These are phyloP conservation scores for Crithidia thermophila DNA, from an alignment of 208 protist genomes.

Conservation along the genomic window DNA sequence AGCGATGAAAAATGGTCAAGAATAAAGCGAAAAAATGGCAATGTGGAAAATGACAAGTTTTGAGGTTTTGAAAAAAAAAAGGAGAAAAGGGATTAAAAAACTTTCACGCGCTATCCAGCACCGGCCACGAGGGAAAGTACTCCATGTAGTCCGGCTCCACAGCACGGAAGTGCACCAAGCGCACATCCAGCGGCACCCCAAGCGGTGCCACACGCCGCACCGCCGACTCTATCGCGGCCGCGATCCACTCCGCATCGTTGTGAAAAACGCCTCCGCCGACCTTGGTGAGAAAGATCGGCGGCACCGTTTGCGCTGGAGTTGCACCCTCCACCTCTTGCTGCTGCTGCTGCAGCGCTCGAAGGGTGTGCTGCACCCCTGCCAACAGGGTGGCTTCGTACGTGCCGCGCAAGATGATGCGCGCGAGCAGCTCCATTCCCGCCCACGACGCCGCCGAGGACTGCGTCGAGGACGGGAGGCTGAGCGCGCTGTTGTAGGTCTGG, in stretches of 20 bases:
- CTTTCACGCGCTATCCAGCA: conserved; percentile 1
- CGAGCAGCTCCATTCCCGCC: conserved; percentile 20
- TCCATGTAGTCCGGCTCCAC: conserved; percentile 30
- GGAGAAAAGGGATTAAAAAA: neutral
- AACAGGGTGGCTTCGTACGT: conserved; percentile 64
- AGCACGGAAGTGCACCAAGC: conserved; percentile 40
- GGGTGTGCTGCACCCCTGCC: conserved; percentile 42
- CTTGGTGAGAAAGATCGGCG: conserved; percentile 55
- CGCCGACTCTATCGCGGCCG: conserved; percentile 24
- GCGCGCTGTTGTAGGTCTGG: conserved; percentile 56
- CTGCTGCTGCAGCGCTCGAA: conserved; percentile 26
- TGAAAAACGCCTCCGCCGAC: conserved; percentile 58
- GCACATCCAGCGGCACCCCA: conserved; percentile 44
- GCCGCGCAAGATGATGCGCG: conserved; percentile 39
- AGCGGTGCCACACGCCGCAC: conserved; percentile 14
- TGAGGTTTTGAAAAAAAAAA: too few species aligned
- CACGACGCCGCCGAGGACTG: neutral
- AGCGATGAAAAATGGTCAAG: too few species aligned
- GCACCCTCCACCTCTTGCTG: neutral
- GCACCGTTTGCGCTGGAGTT: conserved; percentile 11
- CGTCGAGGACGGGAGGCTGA: conserved; percentile 27
- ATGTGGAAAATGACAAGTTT: neutral
- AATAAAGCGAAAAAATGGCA: neutral
- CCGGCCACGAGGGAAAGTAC: conserved; percentile 19
- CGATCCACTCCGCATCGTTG: conserved; percentile 48